These are phyloP conservation scores for Cytospora paraplurivora DNA, from an alignment of 2,329 filamentous ascomycete genomes.

Conservation along the genomic window DNA sequence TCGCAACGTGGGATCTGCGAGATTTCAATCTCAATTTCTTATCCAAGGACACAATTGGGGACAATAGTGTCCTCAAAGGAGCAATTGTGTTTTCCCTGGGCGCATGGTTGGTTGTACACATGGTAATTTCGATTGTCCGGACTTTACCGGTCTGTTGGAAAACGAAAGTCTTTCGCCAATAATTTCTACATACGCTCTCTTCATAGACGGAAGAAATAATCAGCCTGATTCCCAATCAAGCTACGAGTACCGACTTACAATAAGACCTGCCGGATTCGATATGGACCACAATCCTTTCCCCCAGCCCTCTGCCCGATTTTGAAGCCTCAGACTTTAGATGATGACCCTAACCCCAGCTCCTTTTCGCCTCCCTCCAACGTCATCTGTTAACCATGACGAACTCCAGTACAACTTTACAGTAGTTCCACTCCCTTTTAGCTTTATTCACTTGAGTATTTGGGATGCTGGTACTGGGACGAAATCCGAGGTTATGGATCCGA, in stretches of 20 bases:
- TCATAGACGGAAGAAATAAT: too few species aligned
- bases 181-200: not conserved
- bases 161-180: constrained; percentile 2
- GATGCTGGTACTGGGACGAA: too few species aligned
- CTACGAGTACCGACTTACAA: constrained; percentile 1
- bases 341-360: not conserved
- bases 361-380: not conserved
- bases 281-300: too few species aligned
- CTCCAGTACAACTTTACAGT: too few species aligned
- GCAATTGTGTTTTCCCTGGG: not conserved
- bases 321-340: too few species aligned
- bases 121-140: too few species aligned
- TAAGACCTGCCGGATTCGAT: too few species aligned
- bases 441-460: too few species aligned
- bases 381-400: too few species aligned
- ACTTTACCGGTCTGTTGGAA: constrained; percentile 3
- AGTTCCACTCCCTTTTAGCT: not conserved
- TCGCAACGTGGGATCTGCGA: constrained; percentile 8
- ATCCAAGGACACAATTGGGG: not conserved
- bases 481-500: not conserved
- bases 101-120: not conserved
- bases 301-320: too few species aligned
- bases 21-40: constrained; percentile 1
- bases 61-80: not conserved
- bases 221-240: not conserved